Evolutionary conservation across 2,329 filamentous ascomycete species (phyloP).

Genomic region (Monosporascus sp.): DNA sequence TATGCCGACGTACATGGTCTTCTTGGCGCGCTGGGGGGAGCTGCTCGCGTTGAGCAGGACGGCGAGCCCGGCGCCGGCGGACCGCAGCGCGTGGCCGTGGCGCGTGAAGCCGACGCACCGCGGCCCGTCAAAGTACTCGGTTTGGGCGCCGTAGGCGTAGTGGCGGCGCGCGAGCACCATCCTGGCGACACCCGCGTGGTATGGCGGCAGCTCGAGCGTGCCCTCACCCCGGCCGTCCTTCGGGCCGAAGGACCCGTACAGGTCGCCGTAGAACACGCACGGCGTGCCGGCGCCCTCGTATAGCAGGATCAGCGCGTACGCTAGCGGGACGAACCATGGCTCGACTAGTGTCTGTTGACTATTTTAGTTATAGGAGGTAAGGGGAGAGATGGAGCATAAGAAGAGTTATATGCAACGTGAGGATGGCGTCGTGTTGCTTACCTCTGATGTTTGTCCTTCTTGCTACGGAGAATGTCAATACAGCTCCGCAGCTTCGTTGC

Average conservation of each 20-base stretch:
- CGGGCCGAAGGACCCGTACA: slow-evolving; percentile 51
- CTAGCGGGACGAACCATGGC: slow-evolving; percentile 64
- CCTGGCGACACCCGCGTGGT: slow-evolving; percentile 48
- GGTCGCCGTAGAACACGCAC: slow-evolving; percentile 65
- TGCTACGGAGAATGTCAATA: neutral
- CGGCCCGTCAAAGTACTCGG: slow-evolving; percentile 54
- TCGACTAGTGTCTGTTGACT: slow-evolving; percentile 51
- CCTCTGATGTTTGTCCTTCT: slow-evolving; percentile 1
- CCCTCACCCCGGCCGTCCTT: slow-evolving; percentile 25
- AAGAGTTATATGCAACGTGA: neutral
- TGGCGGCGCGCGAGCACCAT: slow-evolving; percentile 60
- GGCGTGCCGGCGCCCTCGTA: slow-evolving; percentile 51
- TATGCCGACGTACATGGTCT: slow-evolving; percentile 59
- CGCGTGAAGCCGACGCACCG: slow-evolving; percentile 59
- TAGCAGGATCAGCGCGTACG: slow-evolving; percentile 67
- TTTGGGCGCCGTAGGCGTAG: slow-evolving; percentile 61
- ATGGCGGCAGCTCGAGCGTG: slow-evolving; percentile 42
- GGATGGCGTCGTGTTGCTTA: neutral
- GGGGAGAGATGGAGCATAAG: neutral
- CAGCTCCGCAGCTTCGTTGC: neutral
- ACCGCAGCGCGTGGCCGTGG: slow-evolving; percentile 32
- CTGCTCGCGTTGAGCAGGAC: slow-evolving; percentile 42
- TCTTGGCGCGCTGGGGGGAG: slow-evolving; percentile 30
- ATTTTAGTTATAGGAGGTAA: slow-evolving; percentile 26
- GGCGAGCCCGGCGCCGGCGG: slow-evolving; percentile 43